Base-by-base conservation (phyloP, 2,329 filamentous ascomycete species). In the Tolypocladium cylindrosporum region DNA sequence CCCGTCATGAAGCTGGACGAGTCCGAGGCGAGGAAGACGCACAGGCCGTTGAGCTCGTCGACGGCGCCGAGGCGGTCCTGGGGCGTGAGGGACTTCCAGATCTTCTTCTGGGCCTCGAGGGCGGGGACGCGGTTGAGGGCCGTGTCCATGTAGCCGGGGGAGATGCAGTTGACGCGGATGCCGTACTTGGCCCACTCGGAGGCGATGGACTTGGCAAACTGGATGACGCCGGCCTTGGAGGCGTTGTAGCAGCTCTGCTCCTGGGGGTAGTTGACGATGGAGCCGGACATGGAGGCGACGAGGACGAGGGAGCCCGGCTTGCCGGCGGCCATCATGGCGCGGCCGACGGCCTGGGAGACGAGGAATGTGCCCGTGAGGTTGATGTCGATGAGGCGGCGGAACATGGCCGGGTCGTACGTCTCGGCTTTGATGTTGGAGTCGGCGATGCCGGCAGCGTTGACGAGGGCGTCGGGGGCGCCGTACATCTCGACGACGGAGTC, bases 131-230 rank as follows among this genome's bases (percentile, higher is more conserved):
- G 85, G 82, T 91, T 92, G 61, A 91, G 79, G 6, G 86, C 87
- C 6, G 89, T 94, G 77, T 92, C 88, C 86, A 93, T 92, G 78
- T 93, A 93, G 37, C 89, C 89, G 24, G 90, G 89, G 8, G 86
- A 90, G 74, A 93, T 91, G 73, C 84, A 87, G 81, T 94, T 94
- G 67, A 92, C 89, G 42, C 89, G 86, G 69, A 93, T 91, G 65
- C 81, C 80, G 74, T 90, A 81, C 75, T 89, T 88, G 67, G 89
- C 88, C 89, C 90, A 93, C 75, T 94, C 90, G 57, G 89, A 88
- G 50, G 88, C 89, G 31, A 94, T 83, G 4, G 88, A 91, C 78
- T 89, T 90, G 73, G 84, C 87, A 56, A 92, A 81, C 74, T 90
- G 86, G 63, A 90, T 82, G 42, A 91, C 87, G 66, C 85, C 89